Conservation (phyloP, 345 rosid species). For the Tarenaya hassleriana region DNA sequence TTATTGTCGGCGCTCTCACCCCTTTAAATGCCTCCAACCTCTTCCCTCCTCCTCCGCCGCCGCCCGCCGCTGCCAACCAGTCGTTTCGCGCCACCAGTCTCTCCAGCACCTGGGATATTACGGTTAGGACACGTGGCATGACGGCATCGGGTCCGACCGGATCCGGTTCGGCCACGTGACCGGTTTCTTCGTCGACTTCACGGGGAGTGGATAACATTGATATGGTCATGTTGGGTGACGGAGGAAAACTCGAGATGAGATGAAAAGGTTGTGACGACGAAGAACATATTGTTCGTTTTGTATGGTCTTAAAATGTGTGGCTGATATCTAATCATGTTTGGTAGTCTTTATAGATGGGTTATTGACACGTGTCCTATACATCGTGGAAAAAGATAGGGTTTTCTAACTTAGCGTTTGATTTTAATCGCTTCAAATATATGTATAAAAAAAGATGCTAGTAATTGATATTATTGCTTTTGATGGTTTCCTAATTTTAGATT, state of each 20-base stretch:
- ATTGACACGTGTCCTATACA: neutral
- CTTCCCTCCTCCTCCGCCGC: slow-evolving; percentile 33
- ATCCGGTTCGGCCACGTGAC: slow-evolving; percentile 21
- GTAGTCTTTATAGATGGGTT: neutral
- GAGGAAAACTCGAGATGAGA: neutral
- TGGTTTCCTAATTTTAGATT: too few species aligned
- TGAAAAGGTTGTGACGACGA: neutral
- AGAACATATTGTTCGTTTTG: neutral
- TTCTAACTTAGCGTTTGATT: too few species aligned
- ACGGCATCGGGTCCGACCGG: slow-evolving; percentile 28
- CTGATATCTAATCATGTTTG: neutral
- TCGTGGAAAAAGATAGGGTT: too few species aligned
- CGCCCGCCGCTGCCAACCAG: slow-evolving; percentile 34
- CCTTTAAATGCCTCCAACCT: slow-evolving; percentile 74
- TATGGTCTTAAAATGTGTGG: neutral
- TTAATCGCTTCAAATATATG: too few species aligned
- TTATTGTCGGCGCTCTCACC: slow-evolving; percentile 65
- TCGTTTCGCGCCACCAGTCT: slow-evolving; percentile 76
- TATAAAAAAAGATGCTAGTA: too few species aligned
- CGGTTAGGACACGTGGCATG: slow-evolving; percentile 63
- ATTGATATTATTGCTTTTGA: too few species aligned
- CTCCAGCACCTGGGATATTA: slow-evolving; percentile 56
- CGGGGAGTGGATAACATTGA: too few species aligned
- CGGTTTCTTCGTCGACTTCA: slow-evolving; percentile 27
- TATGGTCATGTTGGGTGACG: neutral